Percentiles rank a stretch among this genome's conserved stretches.
phyloP scores from a whole-genome alignment of 2,329 filamentous ascomycete genomes.

The Aspergillus calidoustus region DNA sequence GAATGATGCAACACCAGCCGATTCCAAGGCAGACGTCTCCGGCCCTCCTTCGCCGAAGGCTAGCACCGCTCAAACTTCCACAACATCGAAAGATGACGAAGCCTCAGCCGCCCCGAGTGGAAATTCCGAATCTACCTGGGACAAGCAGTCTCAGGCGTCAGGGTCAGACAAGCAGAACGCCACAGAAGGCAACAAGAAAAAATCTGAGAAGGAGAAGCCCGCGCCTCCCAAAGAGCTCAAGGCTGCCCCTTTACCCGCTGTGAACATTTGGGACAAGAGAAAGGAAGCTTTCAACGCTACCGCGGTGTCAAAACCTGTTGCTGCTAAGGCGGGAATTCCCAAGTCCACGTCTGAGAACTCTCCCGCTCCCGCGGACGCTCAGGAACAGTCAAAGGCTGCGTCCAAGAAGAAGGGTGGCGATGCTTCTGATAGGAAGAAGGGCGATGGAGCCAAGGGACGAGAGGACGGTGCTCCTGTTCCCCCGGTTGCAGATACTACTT shows the following conservation, averaged over 20 bases:
- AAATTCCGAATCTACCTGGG: conserved; percentile 69
- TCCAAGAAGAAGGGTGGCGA: conserved; percentile 48
- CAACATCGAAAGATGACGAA: conserved; percentile 64
- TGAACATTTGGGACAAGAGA: conserved; percentile 88
- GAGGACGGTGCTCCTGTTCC: conserved; percentile 57
- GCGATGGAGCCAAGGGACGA: conserved; percentile 46
- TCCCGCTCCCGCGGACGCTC: conserved; percentile 42
- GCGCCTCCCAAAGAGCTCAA: conserved; percentile 67
- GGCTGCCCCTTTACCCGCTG: conserved; percentile 78
- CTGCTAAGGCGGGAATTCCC: conserved; percentile 28
- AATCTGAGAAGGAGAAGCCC: conserved; percentile 65
- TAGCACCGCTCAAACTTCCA: conserved; percentile 57
- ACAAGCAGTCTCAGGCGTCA: conserved; percentile 66
- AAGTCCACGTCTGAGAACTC: conserved; percentile 32
- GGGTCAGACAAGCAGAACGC: conserved; percentile 61
- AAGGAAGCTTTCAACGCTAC: conserved; percentile 63
- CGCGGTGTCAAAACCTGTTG: conserved; percentile 31
- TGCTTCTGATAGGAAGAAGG: conserved; percentile 38
- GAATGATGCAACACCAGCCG: conserved; percentile 38
- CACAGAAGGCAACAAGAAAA: conserved; percentile 55
- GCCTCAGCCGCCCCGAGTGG: conserved; percentile 65
- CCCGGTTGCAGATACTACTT: conserved; percentile 73
- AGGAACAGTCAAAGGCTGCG: conserved; percentile 44
- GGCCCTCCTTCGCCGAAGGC: conserved; percentile 59
- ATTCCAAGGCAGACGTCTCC: conserved; percentile 42